Base-by-base conservation (phyloP, 805 yeast species). In the Millerozyma acaciae region DNA sequence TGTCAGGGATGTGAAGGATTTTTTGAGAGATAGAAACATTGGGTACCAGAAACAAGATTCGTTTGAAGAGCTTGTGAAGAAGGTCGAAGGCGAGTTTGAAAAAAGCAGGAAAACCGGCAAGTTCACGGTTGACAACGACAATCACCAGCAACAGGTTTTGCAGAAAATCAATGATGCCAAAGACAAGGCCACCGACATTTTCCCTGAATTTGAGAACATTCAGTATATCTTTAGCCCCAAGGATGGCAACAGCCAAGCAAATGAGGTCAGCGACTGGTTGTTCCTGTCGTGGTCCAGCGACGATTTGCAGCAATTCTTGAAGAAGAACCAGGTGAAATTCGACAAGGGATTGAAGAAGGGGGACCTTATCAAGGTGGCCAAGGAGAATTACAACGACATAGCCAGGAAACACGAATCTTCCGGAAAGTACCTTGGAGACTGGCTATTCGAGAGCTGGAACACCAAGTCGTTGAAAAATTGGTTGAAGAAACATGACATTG, bases 391-490 rank as follows among this genome's bases (percentile, higher is more conserved):
- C 39, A 59, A 65, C 32, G 46, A 50, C 8, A 61, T 73, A 34
- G 59, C 66, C 9, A 50, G 60, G 32, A 36, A 49, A 19, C 43
- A 55, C 30, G 58, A 66, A 4, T 52, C 50, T 7, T 60, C 71
- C 14, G 75, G 76, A 5, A 50, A 52, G 25, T 74, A 74, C 35
- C 68, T 76, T 5, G 76, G 79, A 14, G 63, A 62, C 21, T 69
- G 73, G 70, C 55, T 75, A 36, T 78, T 76, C 48, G 60, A 69
- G 8, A 44, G 62, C 20, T 80, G 86, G 86, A 57, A 69, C 15
- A 49, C 54, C 6, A 67, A 66, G 6, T 75, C 73, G 30, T 53
- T 81, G 37, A 57, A 60, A 39, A 45, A 53, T 10, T 76, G 81
- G 76, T 58, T 81, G 37, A 47, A 60, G 21, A 60, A 68, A 24